Percentiles rank a stretch among this genome's conserved stretches.
Evolutionary conservation across 805 yeast species (phyloP).

Genomic region (Yarrowia yakushimensis): DNA sequence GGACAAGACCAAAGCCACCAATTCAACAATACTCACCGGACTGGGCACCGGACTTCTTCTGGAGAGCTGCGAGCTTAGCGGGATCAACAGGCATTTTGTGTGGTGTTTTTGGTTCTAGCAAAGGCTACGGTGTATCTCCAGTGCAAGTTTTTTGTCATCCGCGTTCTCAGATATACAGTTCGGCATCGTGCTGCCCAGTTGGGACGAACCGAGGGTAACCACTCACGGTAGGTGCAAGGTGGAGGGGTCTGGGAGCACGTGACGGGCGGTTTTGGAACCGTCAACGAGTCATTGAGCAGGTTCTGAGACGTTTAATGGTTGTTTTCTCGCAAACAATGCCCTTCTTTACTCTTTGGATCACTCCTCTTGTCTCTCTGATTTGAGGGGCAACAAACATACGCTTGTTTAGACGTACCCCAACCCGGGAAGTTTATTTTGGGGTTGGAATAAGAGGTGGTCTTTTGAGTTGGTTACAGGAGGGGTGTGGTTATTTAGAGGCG

Average conservation of each 20-base stretch:
- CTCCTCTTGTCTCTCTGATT: too few relatives aligned
- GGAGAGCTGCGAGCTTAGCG: constrained; percentile 44
- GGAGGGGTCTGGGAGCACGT: background rate
- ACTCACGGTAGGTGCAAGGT: background rate
- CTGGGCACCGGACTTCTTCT: constrained; percentile 41
- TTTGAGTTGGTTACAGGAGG: background rate
- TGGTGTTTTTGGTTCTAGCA: constrained; percentile 7
- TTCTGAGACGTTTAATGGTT: background rate
- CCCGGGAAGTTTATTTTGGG: background rate
- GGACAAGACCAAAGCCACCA: background rate
- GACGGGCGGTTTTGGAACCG: background rate
- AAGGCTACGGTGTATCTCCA: background rate
- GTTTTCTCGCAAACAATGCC: too few relatives aligned
- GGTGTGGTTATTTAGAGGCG: too few relatives aligned
- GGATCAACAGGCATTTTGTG: constrained; percentile 26
- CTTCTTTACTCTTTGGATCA: too few relatives aligned
- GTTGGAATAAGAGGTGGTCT: too few relatives aligned
- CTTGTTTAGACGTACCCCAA: background rate
- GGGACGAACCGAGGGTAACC: background rate
- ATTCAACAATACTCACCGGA: constrained; percentile 1
- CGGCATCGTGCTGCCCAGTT: constrained; percentile 16
- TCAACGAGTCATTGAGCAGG: background rate
- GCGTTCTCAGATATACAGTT: constrained; percentile 18
- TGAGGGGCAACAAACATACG: background rate
- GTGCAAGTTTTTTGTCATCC: constrained; percentile 17